Evolutionary conservation across 2,329 filamentous ascomycete species (phyloP).

Genomic region (Alternaria consortialis): DNA sequence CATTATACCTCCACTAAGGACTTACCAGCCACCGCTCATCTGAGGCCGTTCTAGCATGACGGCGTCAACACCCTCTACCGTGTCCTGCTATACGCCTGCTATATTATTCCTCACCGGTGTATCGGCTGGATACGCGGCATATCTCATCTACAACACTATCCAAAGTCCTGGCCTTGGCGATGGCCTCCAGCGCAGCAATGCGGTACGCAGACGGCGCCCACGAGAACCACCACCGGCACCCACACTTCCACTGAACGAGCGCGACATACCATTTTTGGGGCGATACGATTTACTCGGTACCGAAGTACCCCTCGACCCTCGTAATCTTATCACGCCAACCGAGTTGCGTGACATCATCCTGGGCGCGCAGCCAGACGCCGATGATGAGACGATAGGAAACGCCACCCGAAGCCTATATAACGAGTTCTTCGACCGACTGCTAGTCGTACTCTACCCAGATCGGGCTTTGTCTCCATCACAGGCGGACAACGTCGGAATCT

Average conservation of each 20-base stretch:
- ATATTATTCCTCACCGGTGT: constrained; percentile 66
- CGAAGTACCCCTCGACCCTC: constrained; percentile 32
- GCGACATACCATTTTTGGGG: constrained; percentile 34
- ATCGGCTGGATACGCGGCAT: constrained; percentile 66
- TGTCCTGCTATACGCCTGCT: constrained; percentile 55
- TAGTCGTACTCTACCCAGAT: constrained; percentile 32
- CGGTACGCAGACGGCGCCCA: constrained; percentile 63
- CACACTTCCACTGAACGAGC: constrained; percentile 25
- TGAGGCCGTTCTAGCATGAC: constrained; percentile 32
- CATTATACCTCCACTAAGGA: constrained; percentile 4
- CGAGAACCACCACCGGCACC: constrained; percentile 27
- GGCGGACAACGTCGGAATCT: constrained; percentile 25
- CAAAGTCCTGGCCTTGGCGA: constrained; percentile 36
- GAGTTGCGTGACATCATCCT: constrained; percentile 37
- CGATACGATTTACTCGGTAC: constrained; percentile 38
- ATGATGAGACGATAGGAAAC: constrained; percentile 29
- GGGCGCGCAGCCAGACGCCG: constrained; percentile 28
- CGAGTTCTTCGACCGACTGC: constrained; percentile 42
- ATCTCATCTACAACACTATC: constrained; percentile 63
- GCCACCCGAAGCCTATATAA: constrained; percentile 39
- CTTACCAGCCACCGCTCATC: constrained; percentile 1
- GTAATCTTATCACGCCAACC: constrained; percentile 27
- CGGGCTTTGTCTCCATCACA: constrained; percentile 31
- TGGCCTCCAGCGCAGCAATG: constrained; percentile 71
- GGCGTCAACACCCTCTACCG: constrained; percentile 42